A percentile compares a stretch with the other conserved stretches of the same genome.
These are phyloP conservation scores for Calonectria fujianensis DNA, from an alignment of 2,329 filamentous ascomycete genomes.

Conservation along the genomic window DNA sequence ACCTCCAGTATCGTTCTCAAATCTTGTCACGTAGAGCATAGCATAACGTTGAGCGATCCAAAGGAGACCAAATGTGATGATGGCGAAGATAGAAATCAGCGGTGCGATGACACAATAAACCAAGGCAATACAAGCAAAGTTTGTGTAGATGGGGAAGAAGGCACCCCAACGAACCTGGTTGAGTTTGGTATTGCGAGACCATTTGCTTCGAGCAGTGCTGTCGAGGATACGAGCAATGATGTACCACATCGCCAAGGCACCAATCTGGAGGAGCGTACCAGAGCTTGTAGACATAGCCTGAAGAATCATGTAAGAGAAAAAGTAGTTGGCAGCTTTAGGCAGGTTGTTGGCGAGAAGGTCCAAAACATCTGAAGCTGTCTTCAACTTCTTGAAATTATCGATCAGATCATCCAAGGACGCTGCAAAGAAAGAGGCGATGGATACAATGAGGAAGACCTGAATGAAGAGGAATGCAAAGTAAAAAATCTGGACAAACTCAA, in stretches of 20 bases:
- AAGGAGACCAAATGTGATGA: slow-evolving; percentile 92
- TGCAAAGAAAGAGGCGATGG: slow-evolving; percentile 83
- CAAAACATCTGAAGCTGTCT: slow-evolving; percentile 80
- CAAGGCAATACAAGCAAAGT: slow-evolving; percentile 93
- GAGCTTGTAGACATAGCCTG: slow-evolving; percentile 94
- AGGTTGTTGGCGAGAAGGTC: slow-evolving; percentile 84
- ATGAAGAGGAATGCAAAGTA: slow-evolving; percentile 97
- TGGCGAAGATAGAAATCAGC: slow-evolving; percentile 92
- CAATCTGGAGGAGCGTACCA: slow-evolving; percentile 89
- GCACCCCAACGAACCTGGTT: slow-evolving; percentile 90
- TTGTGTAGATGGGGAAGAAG: slow-evolving; percentile 97
- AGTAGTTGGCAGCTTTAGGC: slow-evolving; percentile 94
- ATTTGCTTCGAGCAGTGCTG: slow-evolving; percentile 88
- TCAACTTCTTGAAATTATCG: slow-evolving; percentile 65
- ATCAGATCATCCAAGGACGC: slow-evolving; percentile 80
- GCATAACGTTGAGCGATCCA: slow-evolving; percentile 98
- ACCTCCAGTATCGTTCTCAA: slow-evolving; percentile 92
- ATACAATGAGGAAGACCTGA: slow-evolving; percentile 95
- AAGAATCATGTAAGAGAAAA: slow-evolving; percentile 98
- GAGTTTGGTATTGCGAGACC: slow-evolving; percentile 86
- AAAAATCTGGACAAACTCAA: slow-evolving; percentile 91
- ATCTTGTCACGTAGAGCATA: slow-evolving; percentile 94
- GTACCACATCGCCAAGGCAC: slow-evolving; percentile 87
- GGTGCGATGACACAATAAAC: slow-evolving; percentile 94
- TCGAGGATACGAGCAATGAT: slow-evolving; percentile 87